Base-by-base conservation (phyloP, 2,329 filamentous ascomycete species). In the Trichophyton schoenleinii region DNA sequence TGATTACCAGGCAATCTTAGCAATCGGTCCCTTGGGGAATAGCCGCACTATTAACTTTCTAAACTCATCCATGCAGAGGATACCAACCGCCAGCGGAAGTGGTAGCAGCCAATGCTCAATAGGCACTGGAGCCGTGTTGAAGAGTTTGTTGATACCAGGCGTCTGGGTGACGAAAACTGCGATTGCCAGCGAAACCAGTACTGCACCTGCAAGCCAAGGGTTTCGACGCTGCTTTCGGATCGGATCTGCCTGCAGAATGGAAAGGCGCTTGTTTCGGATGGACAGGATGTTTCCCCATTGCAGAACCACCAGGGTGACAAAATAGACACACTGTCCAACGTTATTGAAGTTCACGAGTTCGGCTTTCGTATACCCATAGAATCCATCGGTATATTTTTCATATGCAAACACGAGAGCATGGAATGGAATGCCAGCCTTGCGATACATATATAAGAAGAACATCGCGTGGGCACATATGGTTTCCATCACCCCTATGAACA, bases 271-370 rank as follows among this genome's bases (percentile, higher is more conserved):
- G 1, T 83, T 91, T 15, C 87, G 80, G 4, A 87, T 79, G 1
- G 84, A 83, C 68, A 91, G 80, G 2, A 91, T 77, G 69, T 87
- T 89, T 77, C 90, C 90, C 53, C 70, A 80, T 71, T 76, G 82
- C 87, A 91, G 90, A 57, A 91, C 84, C 1, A 92, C 88, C 28
- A 92, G 76, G 63, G 86, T 91, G 66, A 91, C 82, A 67, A 91
- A 91, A 72, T 91, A 91, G 63, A 92, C 85, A n/a, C 84, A 87
- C 42, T 82, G 86, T 0, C 86, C 87, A 63, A 81, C 79, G 64
- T 85, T 86, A 25, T 87, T 74, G 64, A 82, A 79, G 22, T 75
- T 71, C 0, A 73, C 75, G 67, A 85, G 82, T 61, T 79, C 80
- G 55, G 82, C 81, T 1, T 78, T 52, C 0, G 75, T 74, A 69